These are phyloP conservation scores for Euryodendron excelsum DNA, from an alignment of 148 eudicot genomes.

Conservation along the genomic window DNA sequence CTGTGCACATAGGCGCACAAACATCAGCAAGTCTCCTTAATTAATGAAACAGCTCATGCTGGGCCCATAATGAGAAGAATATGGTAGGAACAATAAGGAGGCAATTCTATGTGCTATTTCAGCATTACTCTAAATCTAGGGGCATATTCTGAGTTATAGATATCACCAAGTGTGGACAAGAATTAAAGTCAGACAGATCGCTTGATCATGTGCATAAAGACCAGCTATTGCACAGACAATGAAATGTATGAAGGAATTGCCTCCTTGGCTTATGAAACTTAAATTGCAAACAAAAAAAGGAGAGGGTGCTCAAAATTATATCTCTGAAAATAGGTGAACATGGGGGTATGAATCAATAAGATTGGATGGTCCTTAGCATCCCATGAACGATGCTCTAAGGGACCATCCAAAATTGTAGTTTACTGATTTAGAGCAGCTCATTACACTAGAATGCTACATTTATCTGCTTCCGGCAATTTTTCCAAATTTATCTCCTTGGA, in stretches of 20 bases:
- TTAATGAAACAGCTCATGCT: background rate
- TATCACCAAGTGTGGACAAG: background rate
- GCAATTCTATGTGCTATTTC: background rate
- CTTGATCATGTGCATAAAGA: background rate
- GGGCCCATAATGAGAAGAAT: conserved; percentile 6
- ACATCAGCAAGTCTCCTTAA: conserved; percentile 7
- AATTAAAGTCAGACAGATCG: background rate
- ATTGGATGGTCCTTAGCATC: background rate
- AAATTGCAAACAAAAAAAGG: background rate
- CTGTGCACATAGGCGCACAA: conserved; percentile 34
- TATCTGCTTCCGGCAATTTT: conserved; percentile 1
- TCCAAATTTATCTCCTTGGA: background rate
- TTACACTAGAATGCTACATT: background rate
- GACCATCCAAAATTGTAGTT: background rate
- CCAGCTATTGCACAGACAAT: background rate
- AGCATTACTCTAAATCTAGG: background rate
- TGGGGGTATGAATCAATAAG: background rate
- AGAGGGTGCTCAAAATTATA: background rate
- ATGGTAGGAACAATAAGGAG: background rate
- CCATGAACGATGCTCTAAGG: background rate
- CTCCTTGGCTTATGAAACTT: background rate
- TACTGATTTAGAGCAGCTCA: background rate
- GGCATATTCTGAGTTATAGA: background rate
- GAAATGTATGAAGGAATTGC: background rate
- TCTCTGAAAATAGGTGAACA: background rate